Percentiles rank a stretch among this genome's conserved stretches.
Evolutionary conservation across 176 grass and related monocot genomes (phyloP).

Genomic region (Musa schizocarpa): DNA sequence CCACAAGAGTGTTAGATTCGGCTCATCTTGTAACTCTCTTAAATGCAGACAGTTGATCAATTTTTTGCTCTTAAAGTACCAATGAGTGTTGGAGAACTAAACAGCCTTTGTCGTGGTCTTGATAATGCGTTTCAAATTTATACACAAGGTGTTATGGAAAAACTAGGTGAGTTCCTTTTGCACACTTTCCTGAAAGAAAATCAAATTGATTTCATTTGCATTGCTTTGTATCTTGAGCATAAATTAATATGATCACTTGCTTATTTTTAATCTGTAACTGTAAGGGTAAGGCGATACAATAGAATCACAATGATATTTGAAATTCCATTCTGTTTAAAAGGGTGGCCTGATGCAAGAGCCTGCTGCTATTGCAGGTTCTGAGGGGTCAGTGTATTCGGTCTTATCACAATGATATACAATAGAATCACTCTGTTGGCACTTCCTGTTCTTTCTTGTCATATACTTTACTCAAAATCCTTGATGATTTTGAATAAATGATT

Average conservation of each 20-base stretch:
- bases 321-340: too few relatives aligned
- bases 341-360: too few relatives aligned
- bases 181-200: conserved; percentile 1
- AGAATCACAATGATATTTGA: too few relatives aligned
- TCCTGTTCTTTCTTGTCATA: too few relatives aligned
- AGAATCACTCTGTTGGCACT: too few relatives aligned
- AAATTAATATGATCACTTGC: background rate
- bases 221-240: background rate
- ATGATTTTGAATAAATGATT: too few relatives aligned
- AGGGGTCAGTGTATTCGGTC: too few relatives aligned
- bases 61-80: conserved; percentile 91
- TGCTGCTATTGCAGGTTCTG: too few relatives aligned
- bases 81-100: conserved; percentile 72
- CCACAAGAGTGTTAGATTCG: conserved; percentile 1
- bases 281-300: too few relatives aligned
- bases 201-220: conserved; percentile 1
- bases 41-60: conserved; percentile 84
- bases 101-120: conserved; percentile 67
- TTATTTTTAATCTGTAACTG: background rate
- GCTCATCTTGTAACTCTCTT: conserved; percentile 11
- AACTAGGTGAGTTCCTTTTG: conserved; percentile 45
- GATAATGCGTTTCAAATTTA: conserved; percentile 95
- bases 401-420: too few relatives aligned
- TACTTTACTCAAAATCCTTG: too few relatives aligned
- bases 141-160: conserved; percentile 58